Conservation (phyloP, 139 green algal species). For the Chlamydomonas applanata region DNA sequence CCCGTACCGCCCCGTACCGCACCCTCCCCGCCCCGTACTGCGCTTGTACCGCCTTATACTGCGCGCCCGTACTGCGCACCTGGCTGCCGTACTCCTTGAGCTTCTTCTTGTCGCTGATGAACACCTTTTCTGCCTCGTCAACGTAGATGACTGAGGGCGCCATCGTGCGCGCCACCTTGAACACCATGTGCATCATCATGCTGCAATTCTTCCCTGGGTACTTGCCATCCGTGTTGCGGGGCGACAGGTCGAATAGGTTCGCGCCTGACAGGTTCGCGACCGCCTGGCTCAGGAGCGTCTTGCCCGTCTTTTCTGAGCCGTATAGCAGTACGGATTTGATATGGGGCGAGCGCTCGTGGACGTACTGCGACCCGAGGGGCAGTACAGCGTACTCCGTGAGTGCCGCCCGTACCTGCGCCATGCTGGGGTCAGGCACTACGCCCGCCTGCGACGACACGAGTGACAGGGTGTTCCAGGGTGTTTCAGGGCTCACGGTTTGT, state of each 20-base stretch:
- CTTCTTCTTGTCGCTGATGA: conserved; percentile 86
- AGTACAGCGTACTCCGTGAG: conserved; percentile 81
- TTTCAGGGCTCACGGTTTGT: too few relatives aligned
- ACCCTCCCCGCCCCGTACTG: too few relatives aligned
- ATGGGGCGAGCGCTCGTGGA: conserved; percentile 62
- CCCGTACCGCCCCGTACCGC: too few relatives aligned
- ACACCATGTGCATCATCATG: conserved; percentile 90
- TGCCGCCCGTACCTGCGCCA: conserved; percentile 55
- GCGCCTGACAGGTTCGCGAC: conserved; percentile 61
- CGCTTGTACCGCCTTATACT: too few relatives aligned
- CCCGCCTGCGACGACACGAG: conserved; percentile 48
- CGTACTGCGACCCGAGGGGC: conserved; percentile 65
- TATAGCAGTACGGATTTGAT: conserved; percentile 80
- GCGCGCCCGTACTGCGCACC: too few relatives aligned
- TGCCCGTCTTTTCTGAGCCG: conserved; percentile 73
- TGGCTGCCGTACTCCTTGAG: conserved; percentile 64
- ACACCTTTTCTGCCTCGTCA: conserved; percentile 90
- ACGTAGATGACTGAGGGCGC: conserved; percentile 87
- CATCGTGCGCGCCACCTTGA: conserved; percentile 76
- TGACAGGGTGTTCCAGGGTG: too few relatives aligned
- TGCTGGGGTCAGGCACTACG: conserved; percentile 65
- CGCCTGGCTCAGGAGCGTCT: conserved; percentile 75
- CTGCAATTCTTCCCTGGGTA: conserved; percentile 79
- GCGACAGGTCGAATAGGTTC: conserved; percentile 85
- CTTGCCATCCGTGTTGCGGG: conserved; percentile 76